phyloP scores from a whole-genome alignment of 78 protist genomes.

The Dictyostelium brefeldianum region DNA sequence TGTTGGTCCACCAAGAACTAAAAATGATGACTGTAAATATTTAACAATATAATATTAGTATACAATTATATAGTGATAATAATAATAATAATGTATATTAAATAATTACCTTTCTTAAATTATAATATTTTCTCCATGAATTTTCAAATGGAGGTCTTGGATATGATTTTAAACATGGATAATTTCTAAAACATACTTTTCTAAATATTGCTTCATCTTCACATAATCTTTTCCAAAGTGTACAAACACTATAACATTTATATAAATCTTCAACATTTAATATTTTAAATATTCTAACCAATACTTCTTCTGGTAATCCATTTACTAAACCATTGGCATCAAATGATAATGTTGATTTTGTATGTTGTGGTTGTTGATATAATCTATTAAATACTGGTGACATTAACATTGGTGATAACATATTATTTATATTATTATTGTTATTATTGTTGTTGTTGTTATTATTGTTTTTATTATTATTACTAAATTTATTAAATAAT shows the following conservation, averaged over 20 bases:
- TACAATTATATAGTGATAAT: not conserved
- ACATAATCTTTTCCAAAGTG: constrained; percentile 50
- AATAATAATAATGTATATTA: not conserved
- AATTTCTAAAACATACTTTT: constrained; percentile 48
- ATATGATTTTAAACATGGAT: constrained; percentile 54
- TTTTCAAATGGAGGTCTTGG: constrained; percentile 67
- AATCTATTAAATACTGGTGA: constrained; percentile 21
- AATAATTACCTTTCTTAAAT: constrained; percentile 53
- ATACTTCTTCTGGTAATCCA: constrained; percentile 66
- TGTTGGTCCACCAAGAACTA: constrained; percentile 77
- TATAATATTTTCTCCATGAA: constrained; percentile 68
- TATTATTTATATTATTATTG: not conserved
- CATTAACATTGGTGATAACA: not conserved
- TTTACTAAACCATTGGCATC: constrained; percentile 32
- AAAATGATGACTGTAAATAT: constrained; percentile 50
- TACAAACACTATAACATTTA: constrained; percentile 24
- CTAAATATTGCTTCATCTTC: constrained; percentile 72
- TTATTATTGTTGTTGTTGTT: not conserved
- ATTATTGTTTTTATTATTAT: not conserved
- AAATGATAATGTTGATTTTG: constrained; percentile 6
- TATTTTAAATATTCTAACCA: constrained; percentile 24
- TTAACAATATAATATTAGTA: not conserved
- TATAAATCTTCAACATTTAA: constrained; percentile 46
- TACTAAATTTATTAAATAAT: not conserved
- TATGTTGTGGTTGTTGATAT: not conserved